These are phyloP conservation scores for Cymodocea nodosa DNA, from an alignment of 116 monocot genomes.

Conservation along the genomic window DNA sequence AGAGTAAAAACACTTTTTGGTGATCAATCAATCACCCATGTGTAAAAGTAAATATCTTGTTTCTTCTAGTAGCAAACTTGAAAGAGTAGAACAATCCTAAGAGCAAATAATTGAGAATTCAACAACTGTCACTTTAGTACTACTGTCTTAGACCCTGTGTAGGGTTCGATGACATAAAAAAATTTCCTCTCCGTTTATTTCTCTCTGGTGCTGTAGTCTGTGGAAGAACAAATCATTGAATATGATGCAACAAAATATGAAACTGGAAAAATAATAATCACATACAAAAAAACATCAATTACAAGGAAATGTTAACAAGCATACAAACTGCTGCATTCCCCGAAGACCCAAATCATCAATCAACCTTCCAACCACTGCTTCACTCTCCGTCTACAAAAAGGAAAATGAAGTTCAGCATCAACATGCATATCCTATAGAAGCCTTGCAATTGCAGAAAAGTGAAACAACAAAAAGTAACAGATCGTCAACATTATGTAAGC, in stretches of 20 bases:
- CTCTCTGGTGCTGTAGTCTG: not conserved
- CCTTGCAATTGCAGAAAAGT: not conserved
- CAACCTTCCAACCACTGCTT: conserved; percentile 43
- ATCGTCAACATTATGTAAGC: not conserved
- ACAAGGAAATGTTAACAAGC: conserved; percentile 5
- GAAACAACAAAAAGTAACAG: not conserved
- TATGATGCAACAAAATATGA: conserved; percentile 1
- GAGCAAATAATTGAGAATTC: too few species aligned
- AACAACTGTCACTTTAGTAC: too few species aligned
- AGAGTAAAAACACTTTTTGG: too few species aligned
- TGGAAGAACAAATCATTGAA: not conserved
- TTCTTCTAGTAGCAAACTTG: too few species aligned
- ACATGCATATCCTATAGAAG: not conserved
- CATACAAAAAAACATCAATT: not conserved
- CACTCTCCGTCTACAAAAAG: conserved; percentile 64
- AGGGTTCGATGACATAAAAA: too few species aligned
- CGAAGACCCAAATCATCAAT: conserved; percentile 67
- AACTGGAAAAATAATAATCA: not conserved
- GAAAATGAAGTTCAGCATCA: conserved; percentile 4
- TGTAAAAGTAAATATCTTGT: too few species aligned
- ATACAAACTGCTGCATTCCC: conserved; percentile 83
- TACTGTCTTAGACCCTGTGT: too few species aligned
- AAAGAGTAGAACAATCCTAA: too few species aligned
- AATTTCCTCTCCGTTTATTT: too few species aligned
- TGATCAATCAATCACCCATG: too few species aligned